phyloP scores from a whole-genome alignment of 1,139 yeast species.

The Hanseniaspora sp. region DNA sequence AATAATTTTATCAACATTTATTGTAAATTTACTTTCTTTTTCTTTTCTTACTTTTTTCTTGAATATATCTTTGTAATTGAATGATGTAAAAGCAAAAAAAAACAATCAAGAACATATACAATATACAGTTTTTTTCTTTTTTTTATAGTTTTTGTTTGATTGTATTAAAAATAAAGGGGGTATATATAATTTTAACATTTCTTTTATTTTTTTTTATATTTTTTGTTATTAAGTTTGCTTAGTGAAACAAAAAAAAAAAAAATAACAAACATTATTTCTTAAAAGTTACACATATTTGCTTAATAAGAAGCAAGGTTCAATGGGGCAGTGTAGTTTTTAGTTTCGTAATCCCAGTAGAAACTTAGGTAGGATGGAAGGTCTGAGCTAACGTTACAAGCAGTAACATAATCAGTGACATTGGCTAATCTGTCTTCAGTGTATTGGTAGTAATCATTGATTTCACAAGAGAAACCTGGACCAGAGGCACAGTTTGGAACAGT shows the following conservation, averaged over 20 bases:
- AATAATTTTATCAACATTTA: too few relatives aligned
- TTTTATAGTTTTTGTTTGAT: too few relatives aligned
- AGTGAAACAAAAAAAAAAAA: too few relatives aligned
- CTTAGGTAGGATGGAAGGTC: constrained; percentile 18
- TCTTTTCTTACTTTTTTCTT: neutral
- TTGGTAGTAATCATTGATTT: constrained; percentile 33
- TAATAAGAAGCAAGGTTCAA: constrained; percentile 16
- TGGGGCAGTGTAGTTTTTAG: constrained; percentile 20
- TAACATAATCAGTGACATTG: constrained; percentile 28
- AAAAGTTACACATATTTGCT: too few relatives aligned
- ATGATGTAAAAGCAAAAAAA: too few relatives aligned
- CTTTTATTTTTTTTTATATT: too few relatives aligned
- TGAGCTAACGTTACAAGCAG: constrained; percentile 30
- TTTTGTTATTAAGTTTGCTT: too few relatives aligned
- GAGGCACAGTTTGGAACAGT: constrained; percentile 42
- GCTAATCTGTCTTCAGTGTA: constrained; percentile 32
- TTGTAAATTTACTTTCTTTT: neutral
- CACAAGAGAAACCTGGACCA: constrained; percentile 58
- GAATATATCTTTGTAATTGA: neutral
- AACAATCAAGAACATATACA: too few relatives aligned
- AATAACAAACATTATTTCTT: too few relatives aligned
- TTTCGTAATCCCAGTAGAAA: constrained; percentile 28
- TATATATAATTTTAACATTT: too few relatives aligned
- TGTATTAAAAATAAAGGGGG: too few relatives aligned
- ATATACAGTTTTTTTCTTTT: too few relatives aligned